These are phyloP conservation scores for Leccinum uliginosum DNA, from an alignment of 768 basidiomycete species.

Conservation along the genomic window DNA sequence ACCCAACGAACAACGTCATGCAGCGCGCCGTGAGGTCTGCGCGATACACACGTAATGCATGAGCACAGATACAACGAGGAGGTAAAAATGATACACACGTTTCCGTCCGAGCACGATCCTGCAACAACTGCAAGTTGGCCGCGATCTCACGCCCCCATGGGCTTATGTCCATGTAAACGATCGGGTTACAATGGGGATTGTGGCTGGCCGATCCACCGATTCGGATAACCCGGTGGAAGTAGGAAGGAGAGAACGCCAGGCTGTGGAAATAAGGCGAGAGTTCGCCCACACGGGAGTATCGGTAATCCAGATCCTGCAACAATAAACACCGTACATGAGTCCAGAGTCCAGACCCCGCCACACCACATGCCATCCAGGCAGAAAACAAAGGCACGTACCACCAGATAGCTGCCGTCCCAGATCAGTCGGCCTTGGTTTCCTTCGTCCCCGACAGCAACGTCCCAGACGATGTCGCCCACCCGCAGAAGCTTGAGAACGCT, in stretches of 20 bases:
- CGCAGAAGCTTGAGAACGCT: slow-evolving; percentile 54
- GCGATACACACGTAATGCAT: slow-evolving; percentile 1
- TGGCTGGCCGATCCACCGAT: slow-evolving; percentile 33
- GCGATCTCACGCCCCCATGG: slow-evolving; percentile 81
- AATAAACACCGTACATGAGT: slow-evolving; percentile 1
- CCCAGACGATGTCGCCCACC: slow-evolving; percentile 83
- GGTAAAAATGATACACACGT: slow-evolving; percentile 52
- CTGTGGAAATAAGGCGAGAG: slow-evolving; percentile 77
- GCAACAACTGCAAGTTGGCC: slow-evolving; percentile 66
- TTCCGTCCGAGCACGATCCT: slow-evolving; percentile 73
- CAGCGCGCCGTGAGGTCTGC: slow-evolving; percentile 70
- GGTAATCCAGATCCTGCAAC: slow-evolving; percentile 76
- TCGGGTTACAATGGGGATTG: slow-evolving; percentile 52
- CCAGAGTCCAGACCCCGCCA: background rate
- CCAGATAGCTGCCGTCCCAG: slow-evolving; percentile 87
- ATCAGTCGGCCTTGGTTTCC: slow-evolving; percentile 78
- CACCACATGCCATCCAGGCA: slow-evolving; percentile 1
- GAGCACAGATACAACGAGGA: slow-evolving; percentile 2
- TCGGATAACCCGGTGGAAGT: slow-evolving; percentile 83
- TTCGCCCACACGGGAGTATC: slow-evolving; percentile 71
- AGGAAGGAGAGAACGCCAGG: slow-evolving; percentile 80
- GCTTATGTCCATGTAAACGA: slow-evolving; percentile 68
- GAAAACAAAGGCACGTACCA: slow-evolving; percentile 48
- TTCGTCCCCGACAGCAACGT: slow-evolving; percentile 80
- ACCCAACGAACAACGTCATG: slow-evolving; percentile 87